These are phyloP conservation scores for Aureobasidium sp. DNA, from an alignment of 2,329 filamentous ascomycete genomes.

Conservation along the genomic window DNA sequence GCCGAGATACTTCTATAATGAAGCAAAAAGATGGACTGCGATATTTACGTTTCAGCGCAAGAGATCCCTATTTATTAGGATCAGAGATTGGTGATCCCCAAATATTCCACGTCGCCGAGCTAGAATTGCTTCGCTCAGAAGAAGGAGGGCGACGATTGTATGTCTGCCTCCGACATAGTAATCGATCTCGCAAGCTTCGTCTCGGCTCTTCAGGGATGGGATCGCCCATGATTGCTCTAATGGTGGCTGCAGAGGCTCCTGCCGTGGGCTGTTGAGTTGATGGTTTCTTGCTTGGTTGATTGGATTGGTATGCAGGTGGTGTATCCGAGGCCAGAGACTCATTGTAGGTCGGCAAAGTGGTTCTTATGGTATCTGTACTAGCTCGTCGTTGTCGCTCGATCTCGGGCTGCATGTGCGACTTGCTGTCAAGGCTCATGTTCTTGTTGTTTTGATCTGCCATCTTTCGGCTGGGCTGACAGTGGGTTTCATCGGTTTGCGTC, in stretches of 20 bases:
- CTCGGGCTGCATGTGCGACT: background rate
- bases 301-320: background rate
- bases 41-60: background rate
- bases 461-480: background rate
- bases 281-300: background rate
- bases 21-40: no score
- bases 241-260: background rate
- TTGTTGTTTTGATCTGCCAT: background rate
- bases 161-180: background rate
- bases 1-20: no score
- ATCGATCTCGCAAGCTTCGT: background rate
- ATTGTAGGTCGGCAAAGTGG: background rate
- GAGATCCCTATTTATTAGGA: background rate
- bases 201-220: background rate
- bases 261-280: background rate
- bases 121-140: background rate
- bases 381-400: background rate
- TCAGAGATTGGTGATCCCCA: conserved; percentile 5
- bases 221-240: background rate
- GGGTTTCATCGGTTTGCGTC: background rate
- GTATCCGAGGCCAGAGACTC: background rate
- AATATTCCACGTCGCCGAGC: background rate
- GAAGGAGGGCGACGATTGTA: conserved; percentile 7
- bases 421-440: background rate
- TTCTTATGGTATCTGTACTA: background rate